Evolutionary conservation across 202 grass and related monocot genomes (phyloP).

Genomic region (Miscanthus sacchariflorus): DNA sequence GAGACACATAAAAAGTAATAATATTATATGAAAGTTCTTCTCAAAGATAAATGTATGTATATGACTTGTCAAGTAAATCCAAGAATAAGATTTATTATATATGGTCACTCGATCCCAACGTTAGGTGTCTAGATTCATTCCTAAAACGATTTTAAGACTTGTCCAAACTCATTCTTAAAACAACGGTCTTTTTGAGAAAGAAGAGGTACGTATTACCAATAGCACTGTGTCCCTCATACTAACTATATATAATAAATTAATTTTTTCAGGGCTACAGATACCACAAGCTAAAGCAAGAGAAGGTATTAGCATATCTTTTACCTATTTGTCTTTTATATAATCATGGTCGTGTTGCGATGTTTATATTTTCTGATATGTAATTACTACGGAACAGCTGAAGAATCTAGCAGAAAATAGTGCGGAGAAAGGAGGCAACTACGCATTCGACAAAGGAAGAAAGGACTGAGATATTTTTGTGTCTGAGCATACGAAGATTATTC

Average conservation of each 20-base stretch:
- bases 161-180: no score
- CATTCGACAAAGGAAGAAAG: neutral
- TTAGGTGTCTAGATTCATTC: no score
- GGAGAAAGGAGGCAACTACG: neutral
- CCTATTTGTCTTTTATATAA: neutral
- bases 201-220: neutral
- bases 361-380: neutral
- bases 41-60: neutral
- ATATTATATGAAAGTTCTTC: neutral
- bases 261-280: conserved; percentile 59
- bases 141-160: no score
- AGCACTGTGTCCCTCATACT: no score
- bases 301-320: conserved; percentile 40
- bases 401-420: neutral
- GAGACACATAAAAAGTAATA: neutral
- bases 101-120: neutral
- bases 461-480: neutral
- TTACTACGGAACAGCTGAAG: conserved; percentile 15
- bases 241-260: no score
- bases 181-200: no score
- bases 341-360: neutral
- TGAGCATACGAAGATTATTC: neutral
- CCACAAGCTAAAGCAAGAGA: conserved; percentile 52
- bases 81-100: neutral
- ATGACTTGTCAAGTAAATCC: neutral